Evolutionary conservation across 164 flowering plant species (phyloP), one percentile per base, ranked within the genome.

Genomic region (Akebia trifoliata): DNA sequence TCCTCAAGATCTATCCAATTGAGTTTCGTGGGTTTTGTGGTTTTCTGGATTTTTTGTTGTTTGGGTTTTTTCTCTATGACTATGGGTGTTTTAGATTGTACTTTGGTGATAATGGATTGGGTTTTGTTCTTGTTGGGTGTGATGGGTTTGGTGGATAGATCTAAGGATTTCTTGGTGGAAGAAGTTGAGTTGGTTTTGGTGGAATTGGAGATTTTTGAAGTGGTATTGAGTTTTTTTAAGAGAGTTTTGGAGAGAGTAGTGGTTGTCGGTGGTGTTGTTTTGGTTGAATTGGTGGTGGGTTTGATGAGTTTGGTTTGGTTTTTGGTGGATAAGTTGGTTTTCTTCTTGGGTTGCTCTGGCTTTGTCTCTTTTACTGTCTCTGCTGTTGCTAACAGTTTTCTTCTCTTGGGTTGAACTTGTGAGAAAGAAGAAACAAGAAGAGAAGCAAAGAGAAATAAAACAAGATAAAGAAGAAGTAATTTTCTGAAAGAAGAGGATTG

Each of bases 51-150:
- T 21, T 59, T 45, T 38, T 1, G 38, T 50, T 8, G 36, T 55
- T 59, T 52, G 55, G 59, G 37, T 15, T 60, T 64, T 26, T 65
- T 61, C 48, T 61, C 39, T 36, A 63, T 28, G 24, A 38, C 24
- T 37, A 64, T 64, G 56, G 44, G 42, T 60, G 60, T 67, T 42
- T 45, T 24, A 51, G 48, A 51, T 38, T 53, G 35, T 8, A 52
- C 47, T 56, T 71, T 67, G 59, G 63, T 52, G 62, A 63, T 14
- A 39, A 60, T 53, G 63, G 71, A 32, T 50, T 69, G 75, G 50
- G 83, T 83, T 68, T 81, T 82, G 81, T 74, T 75, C 64, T 76
- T 77, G n/a, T n/a, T n/a, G 71, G 78, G 62, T 11, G 67, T 6
- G 62, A 47, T 65, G 51, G 66, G 57, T 64, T 74, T 60, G 8